These are phyloP conservation scores for Cyberlindnera misumaiensis DNA, from an alignment of 805 yeast species.

Conservation along the genomic window DNA sequence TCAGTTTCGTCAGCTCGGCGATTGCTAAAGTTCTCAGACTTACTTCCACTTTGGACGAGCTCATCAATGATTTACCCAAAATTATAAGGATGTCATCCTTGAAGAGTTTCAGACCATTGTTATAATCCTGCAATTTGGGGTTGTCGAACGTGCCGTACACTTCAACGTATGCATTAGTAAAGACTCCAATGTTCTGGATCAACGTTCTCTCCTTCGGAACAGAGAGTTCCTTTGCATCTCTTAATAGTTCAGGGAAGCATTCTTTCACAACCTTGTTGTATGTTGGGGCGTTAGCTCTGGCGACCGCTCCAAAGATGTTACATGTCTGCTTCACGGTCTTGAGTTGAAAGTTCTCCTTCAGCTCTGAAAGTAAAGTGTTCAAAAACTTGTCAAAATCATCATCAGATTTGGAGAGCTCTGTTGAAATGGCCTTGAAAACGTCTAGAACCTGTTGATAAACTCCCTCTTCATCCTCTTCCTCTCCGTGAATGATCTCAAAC, in stretches of 20 bases:
- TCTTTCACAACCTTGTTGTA: constrained; percentile 44
- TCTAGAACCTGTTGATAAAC: constrained; percentile 37
- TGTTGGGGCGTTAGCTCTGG: constrained; percentile 37
- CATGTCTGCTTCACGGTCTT: constrained; percentile 60
- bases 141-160: constrained; percentile 32
- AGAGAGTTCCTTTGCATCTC: constrained; percentile 31
- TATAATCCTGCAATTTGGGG: constrained; percentile 4
- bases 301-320: constrained; percentile 48
- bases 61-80: constrained; percentile 61
- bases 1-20: constrained; percentile 53
- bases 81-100: constrained; percentile 66
- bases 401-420: constrained; percentile 26
- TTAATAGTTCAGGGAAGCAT: constrained; percentile 38
- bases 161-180: constrained; percentile 43
- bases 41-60: constrained; percentile 61
- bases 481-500: constrained; percentile 81
- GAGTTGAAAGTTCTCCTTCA: constrained; percentile 41
- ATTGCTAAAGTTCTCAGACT: constrained; percentile 62
- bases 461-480: constrained; percentile 38
- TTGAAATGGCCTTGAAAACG: constrained; percentile 39
- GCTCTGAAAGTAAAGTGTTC: constrained; percentile 39
- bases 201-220: constrained; percentile 53
- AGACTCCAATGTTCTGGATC: constrained; percentile 53
- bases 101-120: constrained; percentile 8
- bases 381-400: constrained; percentile 33